A percentile compares a stretch with the other conserved stretches of the same genome.
Evolutionary conservation across 768 basidiomycete genomes (phyloP).

Genomic region (Boletus coccyginus): DNA sequence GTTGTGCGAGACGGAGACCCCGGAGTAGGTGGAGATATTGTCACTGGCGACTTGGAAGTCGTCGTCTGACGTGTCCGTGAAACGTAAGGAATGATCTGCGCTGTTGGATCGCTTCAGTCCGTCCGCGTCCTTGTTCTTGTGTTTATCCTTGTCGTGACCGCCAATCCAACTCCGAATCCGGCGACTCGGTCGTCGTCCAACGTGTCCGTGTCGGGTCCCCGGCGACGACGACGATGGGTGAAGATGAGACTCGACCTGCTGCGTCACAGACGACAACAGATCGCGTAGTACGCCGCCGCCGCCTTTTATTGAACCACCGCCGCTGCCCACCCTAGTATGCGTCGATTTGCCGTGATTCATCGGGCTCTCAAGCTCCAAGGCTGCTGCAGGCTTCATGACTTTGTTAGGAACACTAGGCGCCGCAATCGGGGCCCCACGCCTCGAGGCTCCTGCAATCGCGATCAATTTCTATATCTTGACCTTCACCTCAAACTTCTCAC

Average conservation of each 20-base stretch:
- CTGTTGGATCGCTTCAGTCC: background rate
- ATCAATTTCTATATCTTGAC: background rate
- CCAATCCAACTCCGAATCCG: conserved; percentile 17
- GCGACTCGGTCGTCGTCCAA: conserved; percentile 10
- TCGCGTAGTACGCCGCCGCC: conserved; percentile 7
- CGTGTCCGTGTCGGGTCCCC: background rate
- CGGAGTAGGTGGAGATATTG: background rate
- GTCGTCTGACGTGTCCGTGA: conserved; percentile 16
- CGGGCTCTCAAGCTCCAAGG: background rate
- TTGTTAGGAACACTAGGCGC: background rate
- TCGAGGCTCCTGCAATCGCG: conserved; percentile 8
- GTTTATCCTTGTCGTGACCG: conserved; percentile 1
- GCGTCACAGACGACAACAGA: conserved; percentile 22
- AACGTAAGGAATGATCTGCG: conserved; percentile 15
- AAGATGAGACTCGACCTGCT: conserved; percentile 25
- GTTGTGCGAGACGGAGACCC: too few relatives aligned
- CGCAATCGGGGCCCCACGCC: conserved; percentile 5
- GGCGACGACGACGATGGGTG: background rate
- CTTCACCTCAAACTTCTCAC: background rate
- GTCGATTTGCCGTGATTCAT: background rate
- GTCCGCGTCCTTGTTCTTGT: background rate
- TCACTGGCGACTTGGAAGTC: background rate
- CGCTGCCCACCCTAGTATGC: background rate
- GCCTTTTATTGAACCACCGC: background rate
- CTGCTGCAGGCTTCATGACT: background rate